Evolutionary conservation across 768 basidiomycete species (phyloP).

Genomic region (Pisolithus albus): DNA sequence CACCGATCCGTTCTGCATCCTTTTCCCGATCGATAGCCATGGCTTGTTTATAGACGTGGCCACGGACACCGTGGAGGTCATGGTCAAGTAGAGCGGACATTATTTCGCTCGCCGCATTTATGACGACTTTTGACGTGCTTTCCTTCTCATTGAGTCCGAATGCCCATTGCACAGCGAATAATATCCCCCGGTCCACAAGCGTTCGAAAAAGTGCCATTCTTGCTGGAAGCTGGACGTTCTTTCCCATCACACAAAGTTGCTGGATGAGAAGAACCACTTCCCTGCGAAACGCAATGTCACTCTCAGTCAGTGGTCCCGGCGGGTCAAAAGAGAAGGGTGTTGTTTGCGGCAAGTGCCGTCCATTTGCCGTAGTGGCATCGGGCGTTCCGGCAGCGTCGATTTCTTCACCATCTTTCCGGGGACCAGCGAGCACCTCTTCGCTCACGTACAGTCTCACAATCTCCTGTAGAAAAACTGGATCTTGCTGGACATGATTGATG

Average conservation of each 20-base stretch:
- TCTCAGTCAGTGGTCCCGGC: slow-evolving; percentile 47
- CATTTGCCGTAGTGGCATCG: slow-evolving; percentile 30
- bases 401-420: slow-evolving; percentile 27
- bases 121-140: slow-evolving; percentile 44
- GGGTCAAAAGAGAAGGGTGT: slow-evolving; percentile 49
- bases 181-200: slow-evolving; percentile 80
- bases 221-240: slow-evolving; percentile 87
- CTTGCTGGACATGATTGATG: slow-evolving; percentile 79
- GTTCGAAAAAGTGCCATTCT: slow-evolving; percentile 82
- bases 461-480: slow-evolving; percentile 67
- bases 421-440: slow-evolving; percentile 52
- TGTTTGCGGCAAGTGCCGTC: slow-evolving; percentile 19
- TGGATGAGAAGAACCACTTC: slow-evolving; percentile 86
- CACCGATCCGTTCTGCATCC: slow-evolving; percentile 46
- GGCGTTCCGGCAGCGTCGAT: slow-evolving; percentile 34
- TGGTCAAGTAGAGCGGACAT: slow-evolving; percentile 83
- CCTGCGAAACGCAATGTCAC: slow-evolving; percentile 50
- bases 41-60: slow-evolving; percentile 78
- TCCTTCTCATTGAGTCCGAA: slow-evolving; percentile 62
- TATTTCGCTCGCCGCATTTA: slow-evolving; percentile 81
- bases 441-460: slow-evolving; percentile 73
- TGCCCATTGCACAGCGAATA: slow-evolving; percentile 92
- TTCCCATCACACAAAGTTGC: slow-evolving; percentile 91
- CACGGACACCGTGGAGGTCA: slow-evolving; percentile 79
- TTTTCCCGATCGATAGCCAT: slow-evolving; percentile 63